Conservation (phyloP, 176 grass and related monocot genomes). For the Alopecurus myosuroides region DNA sequence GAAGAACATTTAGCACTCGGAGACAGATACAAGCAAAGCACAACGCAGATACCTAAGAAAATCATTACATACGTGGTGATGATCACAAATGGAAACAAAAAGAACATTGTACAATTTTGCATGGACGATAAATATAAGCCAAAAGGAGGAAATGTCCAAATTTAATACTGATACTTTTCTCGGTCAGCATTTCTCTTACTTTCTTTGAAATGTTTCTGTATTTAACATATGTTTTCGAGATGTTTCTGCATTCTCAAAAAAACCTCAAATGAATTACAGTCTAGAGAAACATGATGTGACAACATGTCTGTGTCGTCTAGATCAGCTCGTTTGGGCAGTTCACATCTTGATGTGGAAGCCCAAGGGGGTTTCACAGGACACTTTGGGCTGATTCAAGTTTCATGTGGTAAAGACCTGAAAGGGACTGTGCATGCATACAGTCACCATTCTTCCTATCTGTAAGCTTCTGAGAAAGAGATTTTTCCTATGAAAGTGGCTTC, state of each 20-base stretch:
- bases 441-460: not conserved
- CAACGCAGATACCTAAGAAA: not conserved
- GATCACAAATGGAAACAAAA: not conserved
- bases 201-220: not conserved
- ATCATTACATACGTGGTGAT: not conserved
- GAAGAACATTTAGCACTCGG: not conserved
- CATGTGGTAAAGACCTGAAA: not conserved
- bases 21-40: not conserved
- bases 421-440: not conserved
- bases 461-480: not conserved
- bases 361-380: not conserved
- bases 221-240: not conserved
- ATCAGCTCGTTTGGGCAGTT: not conserved
- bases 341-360: not conserved
- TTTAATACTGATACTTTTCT: not conserved
- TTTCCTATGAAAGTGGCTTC: not conserved
- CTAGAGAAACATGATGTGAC: not conserved
- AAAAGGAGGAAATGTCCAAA: not conserved
- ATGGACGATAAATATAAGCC: not conserved
- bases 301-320: not conserved
- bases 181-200: not conserved
- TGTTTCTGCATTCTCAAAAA: not conserved
- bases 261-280: not conserved
- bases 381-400: not conserved
- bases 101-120: too few relatives aligned